Conservation (phyloP, 2,329 filamentous ascomycete species). For the Pestalotiopsis sp. region DNA sequence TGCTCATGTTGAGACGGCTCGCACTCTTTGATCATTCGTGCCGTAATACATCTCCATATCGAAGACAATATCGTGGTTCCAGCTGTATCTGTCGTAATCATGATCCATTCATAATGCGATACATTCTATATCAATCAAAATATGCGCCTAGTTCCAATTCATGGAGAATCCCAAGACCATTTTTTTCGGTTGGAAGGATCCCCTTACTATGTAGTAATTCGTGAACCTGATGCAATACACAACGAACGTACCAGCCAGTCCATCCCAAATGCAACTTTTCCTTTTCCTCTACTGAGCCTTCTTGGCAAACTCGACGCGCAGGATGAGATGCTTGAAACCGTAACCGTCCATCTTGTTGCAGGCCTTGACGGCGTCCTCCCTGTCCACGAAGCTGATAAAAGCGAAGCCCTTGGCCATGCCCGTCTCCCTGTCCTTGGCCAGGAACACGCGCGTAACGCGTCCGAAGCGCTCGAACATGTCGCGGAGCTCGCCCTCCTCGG, state of each 20-base stretch:
- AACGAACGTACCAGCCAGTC: not conserved
- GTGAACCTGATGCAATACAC: not conserved
- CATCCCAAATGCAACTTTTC: not conserved
- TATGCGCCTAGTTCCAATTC: not conserved
- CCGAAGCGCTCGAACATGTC: conserved; percentile 98
- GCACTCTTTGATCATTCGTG: no score
- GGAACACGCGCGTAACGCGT: conserved; percentile 93
- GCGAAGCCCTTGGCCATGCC: conserved; percentile 97
- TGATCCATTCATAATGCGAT: conserved; percentile 5
- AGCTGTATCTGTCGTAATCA: not conserved
- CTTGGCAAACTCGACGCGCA: conserved; percentile 88
- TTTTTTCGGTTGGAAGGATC: not conserved
- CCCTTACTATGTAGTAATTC: not conserved
- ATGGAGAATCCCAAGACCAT: not conserved
- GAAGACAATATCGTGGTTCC: no score
- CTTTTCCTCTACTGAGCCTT: conserved; percentile 50
- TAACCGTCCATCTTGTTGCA: conserved; percentile 98
- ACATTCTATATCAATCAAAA: conserved; percentile 8
- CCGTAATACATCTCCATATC: no score
- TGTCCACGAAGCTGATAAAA: conserved; percentile 95
- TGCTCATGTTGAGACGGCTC: no score
- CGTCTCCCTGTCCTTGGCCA: conserved; percentile 97
- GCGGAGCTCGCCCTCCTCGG: conserved; percentile 91
- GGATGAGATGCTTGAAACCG: conserved; percentile 85
- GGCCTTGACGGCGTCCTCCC: conserved; percentile 85